Evolutionary conservation across 352 stramenopile species (phyloP).

Genomic region (Achlya hypogyna): DNA sequence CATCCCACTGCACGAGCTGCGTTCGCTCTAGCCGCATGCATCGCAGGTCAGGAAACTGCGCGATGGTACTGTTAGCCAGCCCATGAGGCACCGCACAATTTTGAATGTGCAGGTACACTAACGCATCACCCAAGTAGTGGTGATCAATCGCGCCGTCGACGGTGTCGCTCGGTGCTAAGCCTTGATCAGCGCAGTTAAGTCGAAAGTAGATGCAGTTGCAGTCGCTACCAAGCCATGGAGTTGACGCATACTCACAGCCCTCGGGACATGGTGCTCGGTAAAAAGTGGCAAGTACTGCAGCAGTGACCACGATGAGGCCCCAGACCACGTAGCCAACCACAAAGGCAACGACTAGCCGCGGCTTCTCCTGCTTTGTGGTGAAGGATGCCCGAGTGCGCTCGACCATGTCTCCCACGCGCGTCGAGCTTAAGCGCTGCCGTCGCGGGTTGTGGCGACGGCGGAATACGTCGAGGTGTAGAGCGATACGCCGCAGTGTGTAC

Average conservation of each 20-base stretch:
- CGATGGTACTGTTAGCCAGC: not conserved
- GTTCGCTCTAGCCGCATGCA: too few species aligned
- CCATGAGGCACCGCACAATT: not conserved
- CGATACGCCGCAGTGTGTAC: not conserved
- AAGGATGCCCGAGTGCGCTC: too few species aligned
- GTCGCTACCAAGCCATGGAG: not conserved
- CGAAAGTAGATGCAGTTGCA: slow-evolving; percentile 12
- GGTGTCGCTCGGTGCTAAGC: not conserved
- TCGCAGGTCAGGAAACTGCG: too few species aligned
- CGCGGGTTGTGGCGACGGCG: not conserved
- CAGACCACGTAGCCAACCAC: not conserved
- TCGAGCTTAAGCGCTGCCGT: not conserved
- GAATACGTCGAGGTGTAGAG: not conserved
- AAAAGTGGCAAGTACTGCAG: not conserved
- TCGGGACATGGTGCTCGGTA: not conserved
- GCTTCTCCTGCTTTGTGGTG: not conserved
- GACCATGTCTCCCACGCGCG: not conserved
- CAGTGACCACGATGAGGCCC: not conserved
- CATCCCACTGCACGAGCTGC: too few species aligned
- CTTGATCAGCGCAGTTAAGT: not conserved
- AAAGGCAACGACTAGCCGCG: not conserved
- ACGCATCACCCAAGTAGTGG: not conserved
- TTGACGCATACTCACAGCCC: not conserved
- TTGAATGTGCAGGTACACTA: not conserved
- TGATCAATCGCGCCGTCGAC: not conserved